Evolutionary conservation across 768 basidiomycete species (phyloP).

Genomic region (Suillus placidus): DNA sequence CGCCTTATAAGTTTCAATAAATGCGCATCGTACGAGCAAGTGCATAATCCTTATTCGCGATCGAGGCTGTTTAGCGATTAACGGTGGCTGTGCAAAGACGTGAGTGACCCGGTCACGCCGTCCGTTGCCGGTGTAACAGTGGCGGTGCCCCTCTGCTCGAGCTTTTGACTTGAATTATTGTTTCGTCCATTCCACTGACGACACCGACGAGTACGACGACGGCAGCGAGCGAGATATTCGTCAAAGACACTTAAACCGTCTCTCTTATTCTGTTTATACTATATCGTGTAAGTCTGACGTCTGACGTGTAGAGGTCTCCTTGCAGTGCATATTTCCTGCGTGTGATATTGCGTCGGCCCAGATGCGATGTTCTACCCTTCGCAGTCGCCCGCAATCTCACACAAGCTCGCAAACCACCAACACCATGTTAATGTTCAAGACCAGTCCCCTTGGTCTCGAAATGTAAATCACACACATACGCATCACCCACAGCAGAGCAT

Average conservation of each 20-base stretch:
- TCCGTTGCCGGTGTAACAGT: neutral
- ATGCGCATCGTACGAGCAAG: conserved; percentile 12
- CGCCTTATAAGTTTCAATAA: conserved; percentile 16
- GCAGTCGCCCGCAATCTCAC: conserved; percentile 78
- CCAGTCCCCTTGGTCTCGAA: conserved; percentile 70
- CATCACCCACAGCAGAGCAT: conserved; percentile 57
- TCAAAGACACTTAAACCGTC: conserved; percentile 20
- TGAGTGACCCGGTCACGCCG: conserved; percentile 12
- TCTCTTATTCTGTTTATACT: conserved; percentile 14
- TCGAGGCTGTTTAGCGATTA: conserved; percentile 7
- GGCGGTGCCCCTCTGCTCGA: conserved; percentile 9
- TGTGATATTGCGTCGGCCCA: conserved; percentile 23
- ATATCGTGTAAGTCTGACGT: neutral
- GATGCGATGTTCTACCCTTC: conserved; percentile 83
- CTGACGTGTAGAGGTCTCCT: conserved; percentile 6
- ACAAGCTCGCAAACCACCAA: conserved; percentile 68
- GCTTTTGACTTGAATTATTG: conserved; percentile 10
- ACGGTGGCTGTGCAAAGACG: conserved; percentile 24
- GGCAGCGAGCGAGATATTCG: conserved; percentile 20
- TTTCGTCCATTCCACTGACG: conserved; percentile 9
- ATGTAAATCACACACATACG: conserved; percentile 23
- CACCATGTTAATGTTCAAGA: conserved; percentile 47
- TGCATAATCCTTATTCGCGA: conserved; percentile 11
- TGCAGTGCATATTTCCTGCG: conserved; percentile 1
- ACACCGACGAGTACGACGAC: conserved; percentile 19